Conservation (phyloP, 2,329 filamentous ascomycete species). For the Pyrenophora seminiperda region DNA sequence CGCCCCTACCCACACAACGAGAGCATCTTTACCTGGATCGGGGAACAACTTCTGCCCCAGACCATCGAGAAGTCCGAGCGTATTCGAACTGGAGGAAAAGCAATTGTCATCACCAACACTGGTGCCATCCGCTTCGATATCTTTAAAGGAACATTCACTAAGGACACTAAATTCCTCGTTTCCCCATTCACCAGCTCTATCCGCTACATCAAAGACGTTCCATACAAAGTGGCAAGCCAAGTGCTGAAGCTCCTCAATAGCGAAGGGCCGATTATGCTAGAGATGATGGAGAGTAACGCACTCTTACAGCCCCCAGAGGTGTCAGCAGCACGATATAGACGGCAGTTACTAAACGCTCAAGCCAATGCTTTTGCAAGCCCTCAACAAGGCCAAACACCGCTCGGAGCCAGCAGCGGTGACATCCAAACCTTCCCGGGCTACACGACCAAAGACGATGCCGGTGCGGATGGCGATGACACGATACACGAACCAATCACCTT, state of each 20-base stretch:
- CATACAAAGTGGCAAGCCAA: conserved; percentile 73
- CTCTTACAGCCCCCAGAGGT: conserved; percentile 56
- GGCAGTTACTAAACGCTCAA: conserved; percentile 19
- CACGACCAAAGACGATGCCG: conserved; percentile 84
- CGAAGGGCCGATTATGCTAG: conserved; percentile 57
- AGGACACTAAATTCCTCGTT: conserved; percentile 82
- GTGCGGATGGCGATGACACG: conserved; percentile 87
- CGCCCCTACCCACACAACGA: conserved; percentile 72
- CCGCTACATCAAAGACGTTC: conserved; percentile 77
- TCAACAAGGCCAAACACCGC: conserved; percentile 18
- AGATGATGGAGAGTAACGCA: conserved; percentile 36
- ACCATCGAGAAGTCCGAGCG: conserved; percentile 57
- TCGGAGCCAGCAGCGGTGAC: conserved; percentile 7
- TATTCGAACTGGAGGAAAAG: conserved; percentile 60
- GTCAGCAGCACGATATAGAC: conserved; percentile 35
- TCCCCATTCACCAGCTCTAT: conserved; percentile 87
- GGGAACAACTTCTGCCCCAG: conserved; percentile 73
- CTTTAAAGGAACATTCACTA: conserved; percentile 88
- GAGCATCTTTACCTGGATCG: conserved; percentile 83
- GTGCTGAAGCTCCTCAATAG: conserved; percentile 66
- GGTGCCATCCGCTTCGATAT: conserved; percentile 95
- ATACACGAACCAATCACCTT: conserved; percentile 75
- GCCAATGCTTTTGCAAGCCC: conserved; percentile 5
- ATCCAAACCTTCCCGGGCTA: conserved; percentile 71
- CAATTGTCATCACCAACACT: conserved; percentile 81